Base-by-base conservation (phyloP, 2,329 filamentous ascomycete species). In the Decorospora gaudefroyi region DNA sequence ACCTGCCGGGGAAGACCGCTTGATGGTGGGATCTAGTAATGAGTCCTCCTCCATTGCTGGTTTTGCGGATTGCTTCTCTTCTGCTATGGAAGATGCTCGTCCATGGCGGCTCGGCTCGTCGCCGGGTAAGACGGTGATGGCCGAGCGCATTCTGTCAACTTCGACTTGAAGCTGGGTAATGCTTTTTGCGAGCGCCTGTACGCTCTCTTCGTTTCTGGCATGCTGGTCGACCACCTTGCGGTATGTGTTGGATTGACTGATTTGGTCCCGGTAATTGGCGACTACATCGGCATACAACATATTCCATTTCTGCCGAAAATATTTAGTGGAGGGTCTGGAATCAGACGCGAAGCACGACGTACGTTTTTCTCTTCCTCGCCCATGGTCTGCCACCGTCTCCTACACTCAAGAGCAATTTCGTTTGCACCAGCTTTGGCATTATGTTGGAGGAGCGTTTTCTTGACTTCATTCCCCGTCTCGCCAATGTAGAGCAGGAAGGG, bases 331-430 rank as follows among this genome's bases (percentile, higher is more conserved):
- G 12, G 4, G 12, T 16, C 10, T 16, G 17, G 2, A 2, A 25
- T 19, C 3, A 10, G 11, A 7, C 6, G n/a, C 8, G 4, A 49
- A 52, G 30, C 39, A 68, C 67, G 4, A 49, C 53, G 30, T 40
- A 68, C 67, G 31, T 67, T 70, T 48, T 68, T 70, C 34, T 70
- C 65, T 42, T 70, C 67, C 28, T 71, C 68, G 17, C 55, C 45
- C 67, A 72, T 70, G 5, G 60, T 62, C 45, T 70, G 64, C 70
- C 70, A 73, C 25, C 67, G 54, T 27, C 65, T 55, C 42, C 65
- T 61, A 50, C 70, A 72, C 44, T 72, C 70, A n/a, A 66, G 62
- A 0, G 70, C 70, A 32, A 73, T 70, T n/a, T 72, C 70, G 16
- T 67, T 70, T 1, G 69, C 69, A 8, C 69, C 65, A 3, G 64